Evolutionary conservation across 352 stramenopile species (phyloP), one percentile per base, ranked within the genome.

Genomic region (Thalassiosira exigua): DNA sequence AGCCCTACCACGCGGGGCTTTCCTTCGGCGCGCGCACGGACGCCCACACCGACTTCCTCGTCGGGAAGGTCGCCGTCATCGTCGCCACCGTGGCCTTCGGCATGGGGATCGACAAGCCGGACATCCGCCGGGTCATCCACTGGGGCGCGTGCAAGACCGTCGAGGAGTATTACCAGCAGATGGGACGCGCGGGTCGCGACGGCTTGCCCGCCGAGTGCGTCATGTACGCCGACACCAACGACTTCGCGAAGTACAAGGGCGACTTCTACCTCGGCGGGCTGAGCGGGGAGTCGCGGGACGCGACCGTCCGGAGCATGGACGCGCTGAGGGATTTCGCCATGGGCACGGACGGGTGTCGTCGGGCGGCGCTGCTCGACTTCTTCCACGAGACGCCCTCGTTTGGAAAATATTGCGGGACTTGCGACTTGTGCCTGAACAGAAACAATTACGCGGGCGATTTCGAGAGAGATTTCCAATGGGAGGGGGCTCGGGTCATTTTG

Each of bases 31-130:
- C 83, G 12, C 67, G 86, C 30, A 64, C 48, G 2, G 51, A 69
- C 19, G 73, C 75, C 4, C 88, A 93, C 30, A 79, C 53, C 5
- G 73, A 82, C 11, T 93, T 92, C 79, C 75, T 92, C n/a, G 79
- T 79, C 14, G 88, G 87, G 0, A 90, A 86, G 56, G 75, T 79
- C 30, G 27, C 76, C 7, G 79, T 94, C 29, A 90, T 92, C 76
- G 89, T 94, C n/a, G 97, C 97, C 5, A 99, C 97, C 3, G 95
- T 99, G 36, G 97, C 97, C 0, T 99, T 99, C 79, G 98, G 98
- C 24, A 98, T 99, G 96, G 97, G 97, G 58, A 99, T 99, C 62
- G 96, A 99, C 89, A 99, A 99, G 87, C 93, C 96, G 46, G 97
- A 98, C 82, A 96, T 98, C 24, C 89, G 80, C 41, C 57, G 54